Percentiles rank a stretch among this genome's conserved stretches.
Evolutionary conservation across 129 eudicot species (phyloP).

Genomic region (Cynara cardunculus): DNA sequence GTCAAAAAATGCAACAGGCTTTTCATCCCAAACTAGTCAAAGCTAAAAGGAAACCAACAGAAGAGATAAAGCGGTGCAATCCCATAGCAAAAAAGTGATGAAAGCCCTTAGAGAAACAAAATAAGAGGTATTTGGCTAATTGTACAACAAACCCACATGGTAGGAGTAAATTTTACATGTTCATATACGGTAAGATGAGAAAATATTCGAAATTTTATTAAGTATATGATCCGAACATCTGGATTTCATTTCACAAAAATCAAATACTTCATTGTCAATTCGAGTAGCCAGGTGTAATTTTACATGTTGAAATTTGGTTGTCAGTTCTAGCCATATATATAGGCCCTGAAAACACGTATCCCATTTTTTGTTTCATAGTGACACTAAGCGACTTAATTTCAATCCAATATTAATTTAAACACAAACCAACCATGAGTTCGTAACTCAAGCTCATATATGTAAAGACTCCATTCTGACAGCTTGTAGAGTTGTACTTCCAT

Average conservation of each 20-base stretch:
- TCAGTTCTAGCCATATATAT: background rate
- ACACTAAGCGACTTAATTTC: background rate
- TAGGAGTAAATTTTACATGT: background rate
- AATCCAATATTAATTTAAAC: too few relatives aligned
- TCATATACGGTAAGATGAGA: background rate
- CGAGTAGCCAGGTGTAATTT: background rate
- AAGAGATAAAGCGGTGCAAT: background rate
- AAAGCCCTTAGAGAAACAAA: background rate
- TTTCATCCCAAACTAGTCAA: background rate
- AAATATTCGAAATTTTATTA: too few relatives aligned
- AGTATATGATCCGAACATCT: background rate
- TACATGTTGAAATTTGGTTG: background rate
- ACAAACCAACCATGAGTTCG: background rate
- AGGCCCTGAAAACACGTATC: background rate
- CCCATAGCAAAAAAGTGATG: background rate
- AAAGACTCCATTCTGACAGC: background rate
- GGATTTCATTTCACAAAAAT: background rate
- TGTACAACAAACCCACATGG: background rate
- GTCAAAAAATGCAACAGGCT: background rate
- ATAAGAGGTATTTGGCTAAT: background rate
- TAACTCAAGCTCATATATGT: background rate
- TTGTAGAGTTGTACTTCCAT: background rate
- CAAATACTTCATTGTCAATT: background rate
- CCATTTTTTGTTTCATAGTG: background rate
- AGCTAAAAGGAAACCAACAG: background rate